phyloP scores from a whole-genome alignment of 768 basidiomycete species.

The Guyanaporus albipodus region DNA sequence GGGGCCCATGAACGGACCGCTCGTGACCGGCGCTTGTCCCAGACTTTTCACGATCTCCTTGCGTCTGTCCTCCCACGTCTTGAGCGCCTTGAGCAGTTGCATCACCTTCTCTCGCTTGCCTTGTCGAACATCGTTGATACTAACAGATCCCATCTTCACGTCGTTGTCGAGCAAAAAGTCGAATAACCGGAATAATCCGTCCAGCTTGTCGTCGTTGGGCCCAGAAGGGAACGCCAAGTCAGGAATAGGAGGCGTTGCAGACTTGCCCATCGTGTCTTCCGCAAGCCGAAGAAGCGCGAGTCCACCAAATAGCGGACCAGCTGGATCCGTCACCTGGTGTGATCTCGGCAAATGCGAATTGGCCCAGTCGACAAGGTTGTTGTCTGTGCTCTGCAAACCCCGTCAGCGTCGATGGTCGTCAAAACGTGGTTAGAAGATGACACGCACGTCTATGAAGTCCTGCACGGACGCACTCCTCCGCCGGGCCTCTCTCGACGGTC shows the following conservation, averaged over 20 bases:
- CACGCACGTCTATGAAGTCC: slow-evolving; percentile 18
- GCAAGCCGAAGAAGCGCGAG: slow-evolving; percentile 81
- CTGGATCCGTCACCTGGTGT: slow-evolving; percentile 50
- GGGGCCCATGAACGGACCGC: slow-evolving; percentile 4
- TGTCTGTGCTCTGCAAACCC: slow-evolving; percentile 34
- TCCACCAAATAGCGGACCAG: slow-evolving; percentile 53
- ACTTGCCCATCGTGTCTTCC: slow-evolving; percentile 68
- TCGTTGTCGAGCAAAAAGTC: slow-evolving; percentile 92
- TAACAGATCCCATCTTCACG: slow-evolving; percentile 86
- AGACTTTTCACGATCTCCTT: slow-evolving; percentile 51
- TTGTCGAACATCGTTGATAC: slow-evolving; percentile 87
- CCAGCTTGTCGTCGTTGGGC: slow-evolving; percentile 72
- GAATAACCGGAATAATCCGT: slow-evolving; percentile 84
- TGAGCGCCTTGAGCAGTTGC: slow-evolving; percentile 73
- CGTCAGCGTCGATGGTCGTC: neutral
- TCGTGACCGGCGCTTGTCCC: slow-evolving; percentile 32
- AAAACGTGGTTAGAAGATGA: neutral
- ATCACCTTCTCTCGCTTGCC: slow-evolving; percentile 79
- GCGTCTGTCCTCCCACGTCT: slow-evolving; percentile 77
- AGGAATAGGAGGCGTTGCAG: slow-evolving; percentile 65
- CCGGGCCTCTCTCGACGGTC: slow-evolving; percentile 66
- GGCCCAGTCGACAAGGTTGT: slow-evolving; percentile 78
- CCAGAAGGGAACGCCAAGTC: slow-evolving; percentile 74
- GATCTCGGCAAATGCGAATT: slow-evolving; percentile 74
- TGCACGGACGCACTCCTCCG: slow-evolving; percentile 34